Base-by-base conservation (phyloP, 352 stramenopile species). In the Detonula confervacea region DNA sequence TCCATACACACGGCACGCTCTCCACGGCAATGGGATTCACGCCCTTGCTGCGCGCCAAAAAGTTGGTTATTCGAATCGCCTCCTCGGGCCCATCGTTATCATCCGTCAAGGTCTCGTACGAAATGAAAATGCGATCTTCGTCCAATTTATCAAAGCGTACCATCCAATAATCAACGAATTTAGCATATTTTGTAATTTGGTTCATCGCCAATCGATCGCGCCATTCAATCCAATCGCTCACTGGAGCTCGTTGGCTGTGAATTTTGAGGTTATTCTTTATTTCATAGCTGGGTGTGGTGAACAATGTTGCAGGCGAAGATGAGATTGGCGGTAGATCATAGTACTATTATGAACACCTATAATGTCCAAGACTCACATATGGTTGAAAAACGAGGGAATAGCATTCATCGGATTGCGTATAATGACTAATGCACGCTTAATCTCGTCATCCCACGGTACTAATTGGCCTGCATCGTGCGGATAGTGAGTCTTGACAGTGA, bases 381-480 rank as follows among this genome's bases (percentile, higher is more conserved):
- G 79, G 52, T 84, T 84, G 74, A 84, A 84, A 42, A 87, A 81
- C 12, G 44, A 72, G 12, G 74, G 75, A 44, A 87, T 81, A 14
- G 74, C 59, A 66, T 79, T 42, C 80, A 87, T 87, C 0, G 80
- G 80, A 60, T 87, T 80, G 0, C 80, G 33, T 63, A 87, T 87
- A 11, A 87, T 82, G 37, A 86, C 79, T 49, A 86, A 61, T 16
- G 72, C 79, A 49, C 73, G 57, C 1, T 65, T 70, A 29, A 86
- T 86, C 44, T 79, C 60, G 29, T 81, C 33, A 47, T 86, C 77
- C 77, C 70, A 81, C 47, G 66, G 42, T 75, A 71, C 55, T 61
- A 83, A 62, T 49, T 69, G 22, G 11, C 77, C 77, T n/a, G 71
- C 72, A 73, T 81, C 63, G 29, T 86, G 79, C 25, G 79, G 79